A percentile compares a stretch with the other conserved stretches of the same genome.
Evolutionary conservation across 768 basidiomycete species (phyloP).

Genomic region (Lactifluus piperatus): DNA sequence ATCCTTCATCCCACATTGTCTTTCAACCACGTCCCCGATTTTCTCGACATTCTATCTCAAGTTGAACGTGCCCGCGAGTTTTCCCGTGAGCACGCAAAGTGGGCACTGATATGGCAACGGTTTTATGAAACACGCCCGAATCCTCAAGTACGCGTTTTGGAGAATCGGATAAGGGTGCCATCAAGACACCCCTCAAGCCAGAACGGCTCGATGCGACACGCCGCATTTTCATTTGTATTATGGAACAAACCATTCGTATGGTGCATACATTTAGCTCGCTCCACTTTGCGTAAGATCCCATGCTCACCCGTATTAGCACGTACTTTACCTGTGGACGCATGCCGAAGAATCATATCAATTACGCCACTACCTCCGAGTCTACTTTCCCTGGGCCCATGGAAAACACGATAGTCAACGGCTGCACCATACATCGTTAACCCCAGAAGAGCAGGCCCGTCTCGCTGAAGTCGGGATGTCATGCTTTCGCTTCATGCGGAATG

Average conservation of each 20-base stretch:
- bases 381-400: constrained; percentile 16
- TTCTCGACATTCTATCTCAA: constrained; percentile 16
- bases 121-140: constrained; percentile 9
- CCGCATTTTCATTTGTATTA: constrained; percentile 2
- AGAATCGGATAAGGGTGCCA: constrained; percentile 4
- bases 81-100: constrained; percentile 11
- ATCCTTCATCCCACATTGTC: constrained; percentile 9
- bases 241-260: constrained; percentile 9
- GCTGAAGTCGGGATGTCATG: constrained; percentile 7
- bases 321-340: constrained; percentile 16
- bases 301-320: constrained; percentile 1
- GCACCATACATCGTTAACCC: constrained; percentile 1
- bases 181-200: constrained; percentile 12
- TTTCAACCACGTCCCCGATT: constrained; percentile 11
- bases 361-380: constrained; percentile 12
- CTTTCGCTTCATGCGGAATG: constrained; percentile 11
- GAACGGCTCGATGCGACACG: constrained; percentile 8
- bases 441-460: constrained; percentile 13
- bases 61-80: constrained; percentile 15
- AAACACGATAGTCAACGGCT: constrained; percentile 2
- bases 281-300: not conserved
- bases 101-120: constrained; percentile 12
- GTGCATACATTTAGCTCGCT: not conserved
- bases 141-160: constrained; percentile 12
- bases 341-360: constrained; percentile 11